Percentiles rank a stretch among this genome's conserved stretches.
Evolutionary conservation across 257 asterid species (phyloP).

Genomic region (Phtheirospermum japonicum): DNA sequence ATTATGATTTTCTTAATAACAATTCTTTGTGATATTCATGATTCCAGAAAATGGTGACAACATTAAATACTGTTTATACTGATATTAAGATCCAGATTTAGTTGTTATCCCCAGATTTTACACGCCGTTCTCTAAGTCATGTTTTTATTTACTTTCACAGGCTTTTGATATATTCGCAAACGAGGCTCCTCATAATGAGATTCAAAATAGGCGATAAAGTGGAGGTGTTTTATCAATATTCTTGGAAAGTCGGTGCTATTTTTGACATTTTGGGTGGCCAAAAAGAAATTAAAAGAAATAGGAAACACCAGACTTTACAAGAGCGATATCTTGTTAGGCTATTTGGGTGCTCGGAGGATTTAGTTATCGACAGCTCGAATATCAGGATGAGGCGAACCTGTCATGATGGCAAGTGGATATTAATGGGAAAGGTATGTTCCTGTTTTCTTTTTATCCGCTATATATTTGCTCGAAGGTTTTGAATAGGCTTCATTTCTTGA

Average conservation of each 20-base stretch:
- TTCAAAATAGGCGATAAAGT: constrained; percentile 60
- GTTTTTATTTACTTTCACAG: too few species aligned
- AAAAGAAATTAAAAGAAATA: constrained; percentile 26
- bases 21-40: neutral
- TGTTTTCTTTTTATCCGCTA: neutral
- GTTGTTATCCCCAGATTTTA: too few species aligned
- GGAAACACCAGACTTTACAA: constrained; percentile 15
- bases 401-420: constrained; percentile 61
- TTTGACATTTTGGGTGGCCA: constrained; percentile 40
- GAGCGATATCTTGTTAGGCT: constrained; percentile 54
- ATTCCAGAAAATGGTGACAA: too few species aligned
- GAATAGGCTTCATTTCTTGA: neutral
- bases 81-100: too few species aligned
- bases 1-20: neutral
- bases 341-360: constrained; percentile 55
- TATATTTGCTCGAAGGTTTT: neutral
- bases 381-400: constrained; percentile 59
- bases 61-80: too few species aligned
- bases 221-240: constrained; percentile 62
- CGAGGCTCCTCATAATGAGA: constrained; percentile 40
- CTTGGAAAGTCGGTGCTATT: constrained; percentile 66
- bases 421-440: constrained; percentile 50
- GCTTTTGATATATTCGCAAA: constrained; percentile 24
- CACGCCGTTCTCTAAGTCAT: too few species aligned
- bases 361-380: constrained; percentile 40